Evolutionary conservation across 2,329 filamentous ascomycete species (phyloP), one percentile per base, ranked within the genome.

Genomic region (Daldinia sp.): DNA sequence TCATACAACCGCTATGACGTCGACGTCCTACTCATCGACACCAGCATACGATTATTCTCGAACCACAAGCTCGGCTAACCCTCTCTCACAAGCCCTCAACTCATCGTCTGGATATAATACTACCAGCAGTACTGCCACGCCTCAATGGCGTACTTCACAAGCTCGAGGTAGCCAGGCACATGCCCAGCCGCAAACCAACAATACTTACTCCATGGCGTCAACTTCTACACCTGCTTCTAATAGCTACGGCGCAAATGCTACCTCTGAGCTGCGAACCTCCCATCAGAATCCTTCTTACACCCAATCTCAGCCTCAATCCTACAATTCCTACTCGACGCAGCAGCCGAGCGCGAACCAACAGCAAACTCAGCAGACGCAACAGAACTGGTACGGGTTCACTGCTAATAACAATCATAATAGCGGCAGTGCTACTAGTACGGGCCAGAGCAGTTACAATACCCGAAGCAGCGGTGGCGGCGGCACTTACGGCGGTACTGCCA

Each of bases 371-470:
- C 77, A 77, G 51, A 68, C 73, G 10, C 76, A 78, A 20, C 76
- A 78, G 54, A 74, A 71, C 30, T 81, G 80, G 80, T 81, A 80
- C 63, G 74, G 76, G 6, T 78, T 81, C 58, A 56, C 70, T n/a
- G 18, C 51, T 60, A 73, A 48, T 51, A 69, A 62, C 60, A 73
- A 48, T 51, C 68, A 63, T 26, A 73, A 59, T 12, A 76, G 10
- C 20, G 72, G 54, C 6, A 76, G 74, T 55, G 77, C 55, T 57
- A 75, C 74, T 55, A 77, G 55, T 57, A 67, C 57, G 30, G 69
- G 68, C 35, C 73, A 74, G 48, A 65, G 54, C 46, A 65, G 51
- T 58, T 78, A 75, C 46, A 65, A 56, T 42, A 76, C 68, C 56
- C 71, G 73, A 44, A 74, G 68, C 61, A 68, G 60, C 33, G 63